Base-by-base conservation (phyloP, 495 filamentous ascomycete species). In the Tetracladium setigerum region DNA sequence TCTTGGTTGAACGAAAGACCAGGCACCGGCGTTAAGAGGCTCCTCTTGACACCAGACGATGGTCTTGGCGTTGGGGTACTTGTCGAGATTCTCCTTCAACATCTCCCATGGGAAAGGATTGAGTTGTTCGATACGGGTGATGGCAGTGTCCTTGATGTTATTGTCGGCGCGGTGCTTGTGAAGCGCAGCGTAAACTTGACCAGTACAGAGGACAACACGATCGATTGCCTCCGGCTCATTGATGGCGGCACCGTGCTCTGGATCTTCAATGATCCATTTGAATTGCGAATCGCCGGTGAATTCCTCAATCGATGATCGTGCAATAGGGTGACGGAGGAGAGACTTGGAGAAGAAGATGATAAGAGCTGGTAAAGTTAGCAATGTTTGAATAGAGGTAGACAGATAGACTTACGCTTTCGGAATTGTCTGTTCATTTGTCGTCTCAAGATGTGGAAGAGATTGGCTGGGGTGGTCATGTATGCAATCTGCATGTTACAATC, bases 401-500 rank as follows among this genome's bases (percentile, higher is more conserved):
- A 24, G 11, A 34, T 9, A 12, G n/a, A 79, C 86, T 75, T 80
- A 92, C 87, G 92, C 72, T 98, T 98, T 64, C 92, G 81, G 84
- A 98, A 98, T 69, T 98, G 92, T 49, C 92, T 77, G 76, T 97
- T 89, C 81, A 98, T 95, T 73, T 98, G 92, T 66, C 92, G 78
- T 64, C 92, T 83, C 48, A 98, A 77, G 56, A 95, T 82, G 72
- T 98, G 92, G 83, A 98, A 98, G 61, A 91, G 61, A 70, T 98
- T 98, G 47, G 92, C 71, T 31, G 92, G 92, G 16, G 77, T 82
- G 18, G 90, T 98, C 83, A 91, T 87, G 77, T 86, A 94, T 47
- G 79, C 87, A 64, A 98, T 83, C 74, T 98, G 92, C 89, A 98
- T 95, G 70, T 98, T 98, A 76, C 86, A 94, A 70, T 98, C 92